Base-by-base conservation (phyloP, 176 grass and related monocot genomes). In the Tillandsia fasciculata region DNA sequence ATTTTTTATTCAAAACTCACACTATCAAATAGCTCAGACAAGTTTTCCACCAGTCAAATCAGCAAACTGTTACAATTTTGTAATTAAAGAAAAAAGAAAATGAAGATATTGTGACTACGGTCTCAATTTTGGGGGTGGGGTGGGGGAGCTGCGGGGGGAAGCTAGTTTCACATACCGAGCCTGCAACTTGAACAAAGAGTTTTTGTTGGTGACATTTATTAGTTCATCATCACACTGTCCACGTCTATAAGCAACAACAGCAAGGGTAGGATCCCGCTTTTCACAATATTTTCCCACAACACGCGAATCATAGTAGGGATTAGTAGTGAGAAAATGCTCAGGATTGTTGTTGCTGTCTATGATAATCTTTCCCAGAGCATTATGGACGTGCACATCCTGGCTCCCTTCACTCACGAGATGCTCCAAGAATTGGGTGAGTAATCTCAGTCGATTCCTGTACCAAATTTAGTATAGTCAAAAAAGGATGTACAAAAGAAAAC, bases 211-310 rank as follows among this genome's bases (percentile, higher is more conserved):
- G 50, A 96, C 88, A 63, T 83, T 84, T 51, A 91, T 92, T 78
- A 96, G 86, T 53, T 96, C 86, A 50, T 92, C 93, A 52, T 97
- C 93, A 63, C 93, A 97, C 27, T 92, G 89, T 59, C 93, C 93
- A 85, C 89, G 81, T 52, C 84, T 83, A 50, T 97, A 97, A 66
- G 93, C 93, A 85, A 97, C 83, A 79, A 96, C 93, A 70, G 93
- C 93, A 72, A 97, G 86, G 27, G 89, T 92, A 85, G 93, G 93
- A 66, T 97, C 93, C 63, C 86, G 81, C 63, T 97, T 92, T 76
- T 97, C 93, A 85, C 93, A 97, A 51, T 92, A 97, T 83, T 97
- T 92, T 68, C 93, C 93, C 47, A 97, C 86, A 26, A 97, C 93
- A 70, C 89, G 88, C 27, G 93, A 90, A 69, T 97, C 93, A 53